Conservation (phyloP, 257 asterid genomes). For the Fraxinus anomala region DNA sequence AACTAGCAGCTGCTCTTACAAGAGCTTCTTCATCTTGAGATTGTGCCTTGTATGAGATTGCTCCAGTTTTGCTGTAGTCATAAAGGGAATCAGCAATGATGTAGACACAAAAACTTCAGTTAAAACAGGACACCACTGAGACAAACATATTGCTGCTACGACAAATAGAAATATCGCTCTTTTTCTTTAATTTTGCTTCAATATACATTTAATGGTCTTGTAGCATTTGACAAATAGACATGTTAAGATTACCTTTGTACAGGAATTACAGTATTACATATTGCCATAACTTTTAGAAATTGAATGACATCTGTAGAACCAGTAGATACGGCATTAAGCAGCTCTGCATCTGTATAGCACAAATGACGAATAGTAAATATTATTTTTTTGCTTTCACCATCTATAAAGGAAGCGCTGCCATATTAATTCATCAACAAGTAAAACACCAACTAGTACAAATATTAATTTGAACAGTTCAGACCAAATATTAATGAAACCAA, state of each 20-base stretch:
- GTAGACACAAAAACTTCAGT: slow-evolving; percentile 15
- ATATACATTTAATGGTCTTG: slow-evolving; percentile 15
- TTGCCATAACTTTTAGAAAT: slow-evolving; percentile 85
- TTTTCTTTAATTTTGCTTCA: slow-evolving; percentile 13
- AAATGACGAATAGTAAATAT: slow-evolving; percentile 11
- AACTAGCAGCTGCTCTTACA: slow-evolving; percentile 87
- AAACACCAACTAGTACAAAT: background rate
- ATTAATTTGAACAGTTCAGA: background rate
- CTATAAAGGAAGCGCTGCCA: slow-evolving; percentile 3
- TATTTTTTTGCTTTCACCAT: background rate
- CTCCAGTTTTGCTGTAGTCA: slow-evolving; percentile 65
- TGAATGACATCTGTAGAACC: slow-evolving; percentile 71
- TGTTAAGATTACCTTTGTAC: slow-evolving; percentile 61
- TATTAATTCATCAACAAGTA: background rate
- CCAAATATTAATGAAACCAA: background rate
- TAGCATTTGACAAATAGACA: slow-evolving; percentile 25
- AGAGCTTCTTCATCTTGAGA: slow-evolving; percentile 99
- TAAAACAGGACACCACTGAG: slow-evolving; percentile 20
- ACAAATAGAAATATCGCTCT: slow-evolving; percentile 5
- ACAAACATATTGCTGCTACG: slow-evolving; percentile 9
- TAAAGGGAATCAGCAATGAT: slow-evolving; percentile 22
- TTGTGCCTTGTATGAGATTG: slow-evolving; percentile 80
- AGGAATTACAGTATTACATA: slow-evolving; percentile 95
- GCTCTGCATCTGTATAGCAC: slow-evolving; percentile 59
- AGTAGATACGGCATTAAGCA: slow-evolving; percentile 67